These are phyloP conservation scores for Nicotiana benthamiana DNA, from an alignment of 257 asterid species.

Conservation along the genomic window DNA sequence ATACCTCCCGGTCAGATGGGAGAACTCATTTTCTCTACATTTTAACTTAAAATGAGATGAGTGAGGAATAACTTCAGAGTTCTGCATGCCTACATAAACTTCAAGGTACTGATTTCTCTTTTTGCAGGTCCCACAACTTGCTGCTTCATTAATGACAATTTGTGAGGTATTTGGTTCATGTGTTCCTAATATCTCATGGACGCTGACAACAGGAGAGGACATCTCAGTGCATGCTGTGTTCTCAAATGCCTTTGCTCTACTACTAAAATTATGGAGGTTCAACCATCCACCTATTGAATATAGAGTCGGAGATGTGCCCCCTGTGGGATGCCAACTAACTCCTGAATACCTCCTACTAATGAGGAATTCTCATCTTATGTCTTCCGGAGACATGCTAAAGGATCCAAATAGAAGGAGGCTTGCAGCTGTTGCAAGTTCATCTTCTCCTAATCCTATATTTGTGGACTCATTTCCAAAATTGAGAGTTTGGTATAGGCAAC, in stretches of 20 bases:
- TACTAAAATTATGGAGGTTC: conserved; percentile 85
- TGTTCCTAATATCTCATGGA: conserved; percentile 65
- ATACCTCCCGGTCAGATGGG: neutral
- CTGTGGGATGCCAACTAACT: conserved; percentile 85
- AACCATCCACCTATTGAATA: conserved; percentile 91
- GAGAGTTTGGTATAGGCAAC: conserved; percentile 96
- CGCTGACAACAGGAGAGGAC: conserved; percentile 64
- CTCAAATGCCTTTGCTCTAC: conserved; percentile 95
- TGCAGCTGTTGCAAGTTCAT: conserved; percentile 58
- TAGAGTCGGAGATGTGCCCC: conserved; percentile 92
- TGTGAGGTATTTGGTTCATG: conserved; percentile 93
- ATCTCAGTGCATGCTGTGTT: conserved; percentile 78
- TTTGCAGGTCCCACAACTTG: conserved; percentile 92
- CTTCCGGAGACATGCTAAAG: conserved; percentile 46
- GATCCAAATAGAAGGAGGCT: conserved; percentile 79
- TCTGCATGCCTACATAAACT: neutral
- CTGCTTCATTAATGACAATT: conserved; percentile 78
- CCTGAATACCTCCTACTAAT: conserved; percentile 83
- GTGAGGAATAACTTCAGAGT: neutral
- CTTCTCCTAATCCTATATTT: conserved; percentile 67
- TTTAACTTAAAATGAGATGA: neutral
- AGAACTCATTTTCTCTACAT: neutral
- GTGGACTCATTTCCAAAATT: conserved; percentile 94
- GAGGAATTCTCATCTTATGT: conserved; percentile 67
- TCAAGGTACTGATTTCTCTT: neutral